Percentiles rank a stretch among this genome's conserved stretches.
Conservation (phyloP, 2,329 filamentous ascomycete species). For the Alternaria postmessia region DNA sequence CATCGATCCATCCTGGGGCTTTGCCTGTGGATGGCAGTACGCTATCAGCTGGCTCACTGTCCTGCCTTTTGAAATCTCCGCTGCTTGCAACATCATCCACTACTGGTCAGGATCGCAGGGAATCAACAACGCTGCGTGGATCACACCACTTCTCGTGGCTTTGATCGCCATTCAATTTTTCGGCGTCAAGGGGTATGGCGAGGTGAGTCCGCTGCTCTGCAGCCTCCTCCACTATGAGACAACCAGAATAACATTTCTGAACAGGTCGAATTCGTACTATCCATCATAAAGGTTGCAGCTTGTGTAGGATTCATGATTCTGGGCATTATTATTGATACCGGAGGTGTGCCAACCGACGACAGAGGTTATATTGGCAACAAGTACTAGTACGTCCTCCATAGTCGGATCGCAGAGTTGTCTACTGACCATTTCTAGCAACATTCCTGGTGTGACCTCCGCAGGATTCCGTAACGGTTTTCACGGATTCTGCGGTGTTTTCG, state of each 20-base stretch:
- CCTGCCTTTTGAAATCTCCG: constrained; percentile 46
- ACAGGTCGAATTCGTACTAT: constrained; percentile 62
- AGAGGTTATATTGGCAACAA: constrained; percentile 66
- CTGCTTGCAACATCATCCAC: constrained; percentile 44
- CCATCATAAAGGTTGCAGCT: constrained; percentile 65
- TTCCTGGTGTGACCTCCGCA: constrained; percentile 1
- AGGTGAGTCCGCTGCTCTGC: constrained; percentile 39
- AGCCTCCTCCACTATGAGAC: neutral
- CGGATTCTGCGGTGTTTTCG: constrained; percentile 69
- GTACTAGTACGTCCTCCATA: constrained; percentile 60
- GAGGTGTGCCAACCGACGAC: constrained; percentile 64
- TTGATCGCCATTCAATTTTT: constrained; percentile 43
- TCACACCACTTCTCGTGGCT: constrained; percentile 40
- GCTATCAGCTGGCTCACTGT: constrained; percentile 43
- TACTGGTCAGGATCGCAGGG: constrained; percentile 31
- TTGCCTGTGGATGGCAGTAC: constrained; percentile 49
- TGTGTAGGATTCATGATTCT: constrained; percentile 71
- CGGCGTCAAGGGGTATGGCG: constrained; percentile 46
- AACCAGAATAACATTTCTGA: neutral
- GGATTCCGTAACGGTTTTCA: constrained; percentile 66
- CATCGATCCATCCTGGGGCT: constrained; percentile 53
- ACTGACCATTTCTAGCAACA: neutral
- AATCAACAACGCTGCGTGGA: constrained; percentile 34
- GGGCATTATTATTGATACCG: constrained; percentile 66
- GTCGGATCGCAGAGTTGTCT: neutral